Conservation (phyloP, 331 rosid genomes). For the Telfairia occidentalis region DNA sequence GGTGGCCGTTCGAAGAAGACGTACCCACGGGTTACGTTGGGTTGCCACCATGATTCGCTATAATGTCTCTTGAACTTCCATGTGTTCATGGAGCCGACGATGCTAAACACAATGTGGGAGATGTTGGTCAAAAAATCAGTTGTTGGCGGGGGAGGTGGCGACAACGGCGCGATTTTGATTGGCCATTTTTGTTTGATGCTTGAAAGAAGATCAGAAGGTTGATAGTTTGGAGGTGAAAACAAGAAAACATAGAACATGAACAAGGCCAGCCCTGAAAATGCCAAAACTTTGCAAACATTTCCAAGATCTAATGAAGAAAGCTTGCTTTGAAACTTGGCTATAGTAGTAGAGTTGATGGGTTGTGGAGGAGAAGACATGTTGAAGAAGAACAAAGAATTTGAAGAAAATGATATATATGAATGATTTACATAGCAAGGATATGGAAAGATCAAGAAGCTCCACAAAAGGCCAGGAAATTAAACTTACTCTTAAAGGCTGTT, state of each 20-base stretch:
- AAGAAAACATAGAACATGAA: conserved; percentile 20
- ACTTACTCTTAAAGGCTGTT: not conserved
- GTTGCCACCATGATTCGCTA: conserved; percentile 35
- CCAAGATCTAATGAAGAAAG: not conserved
- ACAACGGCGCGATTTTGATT: not conserved
- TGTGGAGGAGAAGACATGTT: conserved; percentile 19
- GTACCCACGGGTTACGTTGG: conserved; percentile 31
- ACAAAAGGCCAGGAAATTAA: not conserved
- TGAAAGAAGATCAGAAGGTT: conserved; percentile 15
- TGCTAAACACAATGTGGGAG: conserved; percentile 26
- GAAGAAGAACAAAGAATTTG: not conserved
- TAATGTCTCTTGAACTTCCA: conserved; percentile 30
- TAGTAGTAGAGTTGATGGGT: not conserved
- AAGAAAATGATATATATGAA: not conserved
- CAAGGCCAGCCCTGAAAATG: conserved; percentile 18
- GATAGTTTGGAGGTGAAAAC: conserved; percentile 7
- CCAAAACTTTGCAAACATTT: conserved; percentile 17
- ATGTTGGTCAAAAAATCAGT: conserved; percentile 8
- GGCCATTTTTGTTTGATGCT: conserved; percentile 15
- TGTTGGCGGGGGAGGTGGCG: not conserved
- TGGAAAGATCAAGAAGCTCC: not conserved
- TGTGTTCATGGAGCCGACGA: conserved; percentile 32
- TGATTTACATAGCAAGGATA: not conserved
- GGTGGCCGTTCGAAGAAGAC: conserved; percentile 35
- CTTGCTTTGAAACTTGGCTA: conserved; percentile 6